Evolutionary conservation across 1,284 basidiomycete species (phyloP).

Genomic region (Tilletia indica): DNA sequence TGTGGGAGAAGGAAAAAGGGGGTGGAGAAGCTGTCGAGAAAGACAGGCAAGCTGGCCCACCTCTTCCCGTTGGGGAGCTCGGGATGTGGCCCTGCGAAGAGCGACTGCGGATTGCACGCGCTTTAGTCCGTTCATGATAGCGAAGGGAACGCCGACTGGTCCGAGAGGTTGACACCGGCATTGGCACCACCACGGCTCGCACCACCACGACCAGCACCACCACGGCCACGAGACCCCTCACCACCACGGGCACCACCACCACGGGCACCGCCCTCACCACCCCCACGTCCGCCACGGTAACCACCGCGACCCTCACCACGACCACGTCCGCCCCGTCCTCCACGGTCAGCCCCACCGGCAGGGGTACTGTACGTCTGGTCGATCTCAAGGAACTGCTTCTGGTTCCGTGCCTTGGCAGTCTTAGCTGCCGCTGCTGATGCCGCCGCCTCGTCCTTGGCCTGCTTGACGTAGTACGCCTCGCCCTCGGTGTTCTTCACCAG

Average conservation of each 20-base stretch:
- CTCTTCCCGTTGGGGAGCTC: too few relatives aligned
- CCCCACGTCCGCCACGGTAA: slow-evolving; percentile 36
- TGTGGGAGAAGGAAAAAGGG: too few relatives aligned
- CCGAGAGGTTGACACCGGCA: slow-evolving; percentile 63
- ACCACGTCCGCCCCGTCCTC: slow-evolving; percentile 24
- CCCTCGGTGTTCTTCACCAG: slow-evolving; percentile 38
- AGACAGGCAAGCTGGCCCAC: too few relatives aligned
- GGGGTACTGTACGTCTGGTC: slow-evolving; percentile 27
- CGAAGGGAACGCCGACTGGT: slow-evolving; percentile 54
- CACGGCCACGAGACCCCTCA: slow-evolving; percentile 35
- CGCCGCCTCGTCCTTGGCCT: slow-evolving; percentile 12
- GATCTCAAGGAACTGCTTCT: slow-evolving; percentile 30
- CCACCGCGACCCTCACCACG: slow-evolving; percentile 23
- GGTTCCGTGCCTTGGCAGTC: slow-evolving; percentile 26
- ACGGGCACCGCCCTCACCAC: slow-evolving; percentile 35
- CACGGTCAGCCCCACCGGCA: slow-evolving; percentile 23
- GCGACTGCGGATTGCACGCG: too few relatives aligned
- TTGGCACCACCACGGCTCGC: slow-evolving; percentile 61
- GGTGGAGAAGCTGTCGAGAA: too few relatives aligned
- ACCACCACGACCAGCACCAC: slow-evolving; percentile 61
- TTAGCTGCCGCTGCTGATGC: slow-evolving; percentile 30
- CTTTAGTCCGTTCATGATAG: slow-evolving; percentile 24
- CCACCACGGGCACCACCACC: slow-evolving; percentile 38
- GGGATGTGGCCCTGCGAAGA: too few relatives aligned
- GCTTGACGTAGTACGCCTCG: slow-evolving; percentile 44